Percentiles rank a stretch among this genome's conserved stretches.
Conservation (phyloP, 257 asterid species). For the Lavandula angustifolia region DNA sequence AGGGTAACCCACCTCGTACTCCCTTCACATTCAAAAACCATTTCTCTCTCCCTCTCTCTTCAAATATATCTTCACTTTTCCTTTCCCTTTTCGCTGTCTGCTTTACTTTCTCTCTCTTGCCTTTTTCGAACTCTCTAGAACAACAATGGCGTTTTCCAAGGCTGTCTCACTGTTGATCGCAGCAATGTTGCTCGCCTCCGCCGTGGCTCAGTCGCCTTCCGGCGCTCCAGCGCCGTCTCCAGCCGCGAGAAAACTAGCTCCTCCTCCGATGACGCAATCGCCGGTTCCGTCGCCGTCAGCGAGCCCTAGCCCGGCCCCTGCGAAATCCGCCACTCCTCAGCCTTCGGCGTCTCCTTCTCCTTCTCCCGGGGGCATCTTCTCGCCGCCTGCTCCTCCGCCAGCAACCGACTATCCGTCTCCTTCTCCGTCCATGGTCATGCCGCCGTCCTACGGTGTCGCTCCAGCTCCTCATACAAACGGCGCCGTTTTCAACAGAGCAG, state of each 20-base stretch:
- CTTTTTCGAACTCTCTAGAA: not conserved
- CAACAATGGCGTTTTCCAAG: slow-evolving; percentile 40
- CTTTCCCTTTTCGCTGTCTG: not conserved
- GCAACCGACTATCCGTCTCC: slow-evolving; percentile 24
- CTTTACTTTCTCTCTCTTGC: not conserved
- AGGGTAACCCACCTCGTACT: not conserved
- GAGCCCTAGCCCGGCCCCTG: slow-evolving; percentile 29
- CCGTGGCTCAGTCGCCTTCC: slow-evolving; percentile 36
- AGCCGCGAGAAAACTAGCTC: not conserved
- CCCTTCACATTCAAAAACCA: not conserved
- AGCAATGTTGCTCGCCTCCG: slow-evolving; percentile 32
- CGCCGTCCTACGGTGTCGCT: slow-evolving; percentile 30
- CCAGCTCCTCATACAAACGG: slow-evolving; percentile 23
- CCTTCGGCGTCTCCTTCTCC: slow-evolving; percentile 37
- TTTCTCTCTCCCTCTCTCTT: no score
- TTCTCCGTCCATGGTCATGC: slow-evolving; percentile 32
- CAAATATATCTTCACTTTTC: not conserved
- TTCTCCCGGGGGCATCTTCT: slow-evolving; percentile 23
- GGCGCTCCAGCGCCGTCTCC: slow-evolving; percentile 35
- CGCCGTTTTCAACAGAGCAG: slow-evolving; percentile 33
- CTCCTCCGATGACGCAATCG: slow-evolving; percentile 21
- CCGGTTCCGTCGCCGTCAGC: slow-evolving; percentile 28
- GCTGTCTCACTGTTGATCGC: slow-evolving; percentile 24
- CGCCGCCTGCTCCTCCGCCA: slow-evolving; percentile 42
- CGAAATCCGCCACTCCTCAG: slow-evolving; percentile 19